These are phyloP conservation scores for Brassica carinata DNA, from an alignment of 345 rosid genomes.

Conservation along the genomic window DNA sequence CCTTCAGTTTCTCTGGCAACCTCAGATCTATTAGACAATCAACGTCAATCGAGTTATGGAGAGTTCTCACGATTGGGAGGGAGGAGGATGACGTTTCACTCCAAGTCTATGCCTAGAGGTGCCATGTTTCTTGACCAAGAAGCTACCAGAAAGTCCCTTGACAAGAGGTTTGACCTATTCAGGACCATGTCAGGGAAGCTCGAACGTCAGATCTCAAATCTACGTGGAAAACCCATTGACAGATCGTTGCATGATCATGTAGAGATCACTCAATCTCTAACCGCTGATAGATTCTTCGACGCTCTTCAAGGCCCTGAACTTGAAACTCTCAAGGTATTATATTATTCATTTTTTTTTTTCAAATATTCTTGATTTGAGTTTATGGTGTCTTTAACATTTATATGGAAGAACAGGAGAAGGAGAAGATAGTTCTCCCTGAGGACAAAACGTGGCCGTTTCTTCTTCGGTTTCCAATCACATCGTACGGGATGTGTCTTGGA, in stretches of 20 bases:
- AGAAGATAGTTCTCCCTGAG: constrained; percentile 71
- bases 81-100: constrained; percentile 46
- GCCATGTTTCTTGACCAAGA: constrained; percentile 25
- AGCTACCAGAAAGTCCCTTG: constrained; percentile 44
- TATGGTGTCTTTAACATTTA: neutral
- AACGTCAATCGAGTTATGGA: constrained; percentile 18
- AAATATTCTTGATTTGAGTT: neutral
- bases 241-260: constrained; percentile 28
- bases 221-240: constrained; percentile 56
- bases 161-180: constrained; percentile 73
- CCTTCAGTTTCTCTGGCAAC: constrained; percentile 24
- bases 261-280: constrained; percentile 53
- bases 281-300: constrained; percentile 77
- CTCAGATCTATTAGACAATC: constrained; percentile 20
- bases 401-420: constrained; percentile 52
- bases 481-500: constrained; percentile 95
- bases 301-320: constrained; percentile 89
- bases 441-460: constrained; percentile 93
- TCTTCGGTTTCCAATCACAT: constrained; percentile 71
- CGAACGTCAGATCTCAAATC: constrained; percentile 70
- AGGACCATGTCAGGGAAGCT: constrained; percentile 89
- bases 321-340: constrained; percentile 77
- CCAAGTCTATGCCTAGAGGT: constrained; percentile 71
- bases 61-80: constrained; percentile 28
- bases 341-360: neutral